Evolutionary conservation across 2,329 filamentous ascomycete genomes (phyloP).

Genomic region (Colletotrichum filicis): DNA sequence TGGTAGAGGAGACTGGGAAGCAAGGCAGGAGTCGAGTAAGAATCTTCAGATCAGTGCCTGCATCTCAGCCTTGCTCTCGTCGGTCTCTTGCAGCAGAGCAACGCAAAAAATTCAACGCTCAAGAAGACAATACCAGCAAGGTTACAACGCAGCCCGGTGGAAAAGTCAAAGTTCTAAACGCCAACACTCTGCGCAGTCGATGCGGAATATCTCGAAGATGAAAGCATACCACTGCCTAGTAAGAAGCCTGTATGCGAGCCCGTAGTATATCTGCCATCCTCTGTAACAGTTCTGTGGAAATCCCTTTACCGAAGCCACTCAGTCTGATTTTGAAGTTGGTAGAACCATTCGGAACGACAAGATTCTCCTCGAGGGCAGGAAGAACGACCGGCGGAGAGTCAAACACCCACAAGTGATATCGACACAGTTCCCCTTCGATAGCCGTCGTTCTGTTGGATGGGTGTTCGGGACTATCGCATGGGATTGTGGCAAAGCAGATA

Average conservation of each 20-base stretch:
- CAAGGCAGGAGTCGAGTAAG: not conserved
- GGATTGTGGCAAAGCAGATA: not conserved
- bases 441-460: not conserved
- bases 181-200: not conserved
- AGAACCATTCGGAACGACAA: not conserved
- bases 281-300: not conserved
- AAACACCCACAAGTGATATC: conserved; percentile 27
- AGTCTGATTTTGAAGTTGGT: not conserved
- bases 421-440: not conserved
- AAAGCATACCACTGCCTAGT: not conserved
- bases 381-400: conserved; percentile 7
- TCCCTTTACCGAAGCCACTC: conserved; percentile 7
- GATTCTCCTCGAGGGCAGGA: not conserved
- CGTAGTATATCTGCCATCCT: not conserved
- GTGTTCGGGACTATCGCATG: not conserved
- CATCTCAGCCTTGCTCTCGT: not conserved
- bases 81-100: not conserved
- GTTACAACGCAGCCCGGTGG: not conserved
- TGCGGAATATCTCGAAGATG: not conserved
- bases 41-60: not conserved
- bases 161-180: not conserved
- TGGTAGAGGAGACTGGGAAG: not conserved
- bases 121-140: not conserved
- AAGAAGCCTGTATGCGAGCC: not conserved
- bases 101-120: not conserved